phyloP scores from a whole-genome alignment of 2,329 filamentous ascomycete species.

The Aspergillus intermedius region DNA sequence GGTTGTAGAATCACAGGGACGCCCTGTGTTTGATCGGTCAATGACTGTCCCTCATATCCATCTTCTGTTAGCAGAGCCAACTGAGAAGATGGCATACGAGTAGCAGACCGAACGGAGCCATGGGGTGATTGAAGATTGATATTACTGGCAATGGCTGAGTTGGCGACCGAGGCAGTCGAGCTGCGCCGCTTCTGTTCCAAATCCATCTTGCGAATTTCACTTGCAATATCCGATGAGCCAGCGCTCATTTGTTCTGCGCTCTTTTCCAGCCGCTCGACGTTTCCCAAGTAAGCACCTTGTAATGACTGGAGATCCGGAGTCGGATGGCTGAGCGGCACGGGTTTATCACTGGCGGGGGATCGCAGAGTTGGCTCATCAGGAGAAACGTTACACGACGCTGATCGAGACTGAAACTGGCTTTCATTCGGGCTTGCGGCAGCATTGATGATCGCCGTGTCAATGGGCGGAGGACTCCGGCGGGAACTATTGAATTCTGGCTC shows the following conservation, averaged over 20 bases:
- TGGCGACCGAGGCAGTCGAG: constrained; percentile 25
- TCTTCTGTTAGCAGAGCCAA: constrained; percentile 37
- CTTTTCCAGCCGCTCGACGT: constrained; percentile 45
- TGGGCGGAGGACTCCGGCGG: constrained; percentile 24
- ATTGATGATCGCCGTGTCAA: constrained; percentile 13
- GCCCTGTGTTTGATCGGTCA: neutral
- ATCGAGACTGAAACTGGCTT: constrained; percentile 11
- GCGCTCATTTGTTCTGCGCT: constrained; percentile 44
- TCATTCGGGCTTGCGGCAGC: constrained; percentile 1
- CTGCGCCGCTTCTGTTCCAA: constrained; percentile 39
- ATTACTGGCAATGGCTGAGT: constrained; percentile 24
- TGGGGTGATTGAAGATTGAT: constrained; percentile 36
- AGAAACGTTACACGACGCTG: neutral
- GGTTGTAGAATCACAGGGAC: neutral
- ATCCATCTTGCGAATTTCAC: constrained; percentile 42
- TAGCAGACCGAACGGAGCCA: constrained; percentile 36
- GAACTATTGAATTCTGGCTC: constrained; percentile 16
- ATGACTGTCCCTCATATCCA: constrained; percentile 24
- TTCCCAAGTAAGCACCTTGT: constrained; percentile 45
- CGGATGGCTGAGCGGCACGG: constrained; percentile 42
- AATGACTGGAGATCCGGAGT: constrained; percentile 45
- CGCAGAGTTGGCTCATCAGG: constrained; percentile 25
- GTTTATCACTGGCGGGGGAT: constrained; percentile 35
- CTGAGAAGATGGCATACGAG: constrained; percentile 32
- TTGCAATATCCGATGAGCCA: constrained; percentile 39